These are phyloP conservation scores for Ilyonectria mors-panacis DNA, from an alignment of 2,329 filamentous ascomycete species.

Conservation along the genomic window DNA sequence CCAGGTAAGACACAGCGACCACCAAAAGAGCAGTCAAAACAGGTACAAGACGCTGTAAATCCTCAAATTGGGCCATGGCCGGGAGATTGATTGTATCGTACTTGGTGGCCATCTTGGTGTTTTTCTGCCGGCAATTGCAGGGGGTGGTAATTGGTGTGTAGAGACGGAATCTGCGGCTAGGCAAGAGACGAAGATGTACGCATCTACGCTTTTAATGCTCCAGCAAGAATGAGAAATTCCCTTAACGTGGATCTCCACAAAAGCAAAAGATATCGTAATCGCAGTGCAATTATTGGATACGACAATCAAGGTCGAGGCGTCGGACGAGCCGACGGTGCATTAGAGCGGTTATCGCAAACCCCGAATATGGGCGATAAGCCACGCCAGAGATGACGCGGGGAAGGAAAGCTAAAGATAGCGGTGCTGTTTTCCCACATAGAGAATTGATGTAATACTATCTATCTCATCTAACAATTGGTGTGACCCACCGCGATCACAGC, in stretches of 20 bases:
- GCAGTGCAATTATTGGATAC: neutral
- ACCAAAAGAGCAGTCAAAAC: neutral
- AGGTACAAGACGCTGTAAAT: neutral
- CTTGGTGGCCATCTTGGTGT: constrained; percentile 4
- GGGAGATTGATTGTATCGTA: neutral
- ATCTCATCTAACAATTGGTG: neutral
- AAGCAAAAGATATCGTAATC: neutral
- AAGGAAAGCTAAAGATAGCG: neutral
- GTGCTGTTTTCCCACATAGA: neutral
- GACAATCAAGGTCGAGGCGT: neutral
- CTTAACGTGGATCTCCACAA: neutral
- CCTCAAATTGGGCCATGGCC: constrained; percentile 3
- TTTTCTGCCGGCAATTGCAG: neutral
- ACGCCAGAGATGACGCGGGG: neutral
- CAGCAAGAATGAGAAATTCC: neutral
- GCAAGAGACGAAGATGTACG: too few relatives aligned
- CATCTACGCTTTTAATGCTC: neutral
- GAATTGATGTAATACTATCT: neutral
- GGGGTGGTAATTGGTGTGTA: neutral
- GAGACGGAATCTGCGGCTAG: too few relatives aligned
- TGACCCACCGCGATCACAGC: too few relatives aligned
- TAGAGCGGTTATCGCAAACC: neutral
- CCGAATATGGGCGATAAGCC: neutral
- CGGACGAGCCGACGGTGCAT: neutral
- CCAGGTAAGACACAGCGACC: neutral